Evolutionary conservation across 352 stramenopile species (phyloP), one percentile per base, ranked within the genome.

Genomic region (Globisporangium abappressorium): DNA sequence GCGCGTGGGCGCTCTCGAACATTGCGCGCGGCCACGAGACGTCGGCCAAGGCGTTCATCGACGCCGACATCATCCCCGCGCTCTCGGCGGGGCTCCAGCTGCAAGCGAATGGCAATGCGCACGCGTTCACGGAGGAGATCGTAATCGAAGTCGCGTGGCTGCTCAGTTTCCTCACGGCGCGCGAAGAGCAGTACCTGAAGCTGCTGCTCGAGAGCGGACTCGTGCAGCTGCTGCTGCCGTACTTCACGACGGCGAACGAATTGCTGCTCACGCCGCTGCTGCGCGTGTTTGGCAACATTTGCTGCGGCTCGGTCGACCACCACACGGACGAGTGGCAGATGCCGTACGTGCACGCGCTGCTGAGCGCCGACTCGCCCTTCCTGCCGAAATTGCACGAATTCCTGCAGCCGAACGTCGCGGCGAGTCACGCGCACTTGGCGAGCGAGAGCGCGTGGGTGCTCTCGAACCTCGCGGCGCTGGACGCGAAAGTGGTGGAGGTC

Each of bases 131-230:
- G 6, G 73, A 87, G 14, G 76, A 74, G 2, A 81, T 89, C 2
- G 74, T 93, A 11, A 76, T 95, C 5, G 90, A 97, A 75, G 76
- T 93, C 11, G 82, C 80, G 9, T 97, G 90, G 90, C 74, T 94
- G 30, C 73, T 97, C 34, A 92, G 87, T 63, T 97, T 94, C 66
- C 76, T 97, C 14, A 96, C 86, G 3, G 87, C 90, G 22, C 85
- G 87, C 4, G 84, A 94, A 66, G 84, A 93, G 51, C 79, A 85
- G 49, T 84, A 80, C 61, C 72, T 93, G 20, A 80, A 87, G 66
- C 69, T 82, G 8, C 80, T 91, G 74, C 78, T 95, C 56, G 76
- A 92, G 34, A 80, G 77, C 22, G 72, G 73, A 11, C 70, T 93
- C 8, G 69, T 89, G 26, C 70, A 82, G 18, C 47, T 84, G 22